Percentiles rank a stretch among this genome's conserved stretches.
Evolutionary conservation across 2,329 filamentous ascomycete species (phyloP).

Genomic region (Colletotrichum costaricense): DNA sequence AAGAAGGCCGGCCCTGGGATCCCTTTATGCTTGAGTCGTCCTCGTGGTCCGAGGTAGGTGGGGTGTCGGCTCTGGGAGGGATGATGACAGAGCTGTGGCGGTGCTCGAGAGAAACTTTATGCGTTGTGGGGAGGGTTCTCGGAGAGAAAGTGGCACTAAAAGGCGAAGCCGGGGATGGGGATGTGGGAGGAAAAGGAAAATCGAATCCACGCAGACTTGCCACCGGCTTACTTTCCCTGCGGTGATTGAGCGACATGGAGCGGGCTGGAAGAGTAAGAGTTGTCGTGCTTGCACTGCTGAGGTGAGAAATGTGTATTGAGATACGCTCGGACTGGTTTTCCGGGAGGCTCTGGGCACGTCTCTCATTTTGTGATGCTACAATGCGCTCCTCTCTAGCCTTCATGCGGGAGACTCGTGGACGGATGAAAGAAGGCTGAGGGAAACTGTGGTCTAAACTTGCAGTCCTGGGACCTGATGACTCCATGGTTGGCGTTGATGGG

Average conservation of each 20-base stretch:
- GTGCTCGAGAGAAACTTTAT: slow-evolving; percentile 25
- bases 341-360: slow-evolving; percentile 33
- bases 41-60: slow-evolving; percentile 48
- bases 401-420: slow-evolving; percentile 66
- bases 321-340: slow-evolving; percentile 32
- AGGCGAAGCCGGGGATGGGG: slow-evolving; percentile 38
- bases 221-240: slow-evolving; percentile 26
- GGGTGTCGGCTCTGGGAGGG: slow-evolving; percentile 44
- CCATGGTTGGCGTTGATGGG: neutral
- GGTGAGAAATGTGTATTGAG: slow-evolving; percentile 34
- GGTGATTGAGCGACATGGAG: slow-evolving; percentile 27
- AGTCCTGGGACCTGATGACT: slow-evolving; percentile 34
- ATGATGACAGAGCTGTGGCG: slow-evolving; percentile 36
- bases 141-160: slow-evolving; percentile 21
- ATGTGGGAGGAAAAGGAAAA: slow-evolving; percentile 49
- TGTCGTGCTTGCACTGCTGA: slow-evolving; percentile 30
- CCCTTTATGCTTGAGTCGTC: slow-evolving; percentile 40
- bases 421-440: slow-evolving; percentile 65
- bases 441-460: slow-evolving; percentile 51
- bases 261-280: slow-evolving; percentile 20
- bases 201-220: slow-evolving; percentile 49
- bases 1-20: slow-evolving; percentile 14
- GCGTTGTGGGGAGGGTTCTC: slow-evolving; percentile 3
- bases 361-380: slow-evolving; percentile 13
- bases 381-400: slow-evolving; percentile 62